Evolutionary conservation across 148 eudicot species (phyloP).

Genomic region (Persicaria tinctoria): DNA sequence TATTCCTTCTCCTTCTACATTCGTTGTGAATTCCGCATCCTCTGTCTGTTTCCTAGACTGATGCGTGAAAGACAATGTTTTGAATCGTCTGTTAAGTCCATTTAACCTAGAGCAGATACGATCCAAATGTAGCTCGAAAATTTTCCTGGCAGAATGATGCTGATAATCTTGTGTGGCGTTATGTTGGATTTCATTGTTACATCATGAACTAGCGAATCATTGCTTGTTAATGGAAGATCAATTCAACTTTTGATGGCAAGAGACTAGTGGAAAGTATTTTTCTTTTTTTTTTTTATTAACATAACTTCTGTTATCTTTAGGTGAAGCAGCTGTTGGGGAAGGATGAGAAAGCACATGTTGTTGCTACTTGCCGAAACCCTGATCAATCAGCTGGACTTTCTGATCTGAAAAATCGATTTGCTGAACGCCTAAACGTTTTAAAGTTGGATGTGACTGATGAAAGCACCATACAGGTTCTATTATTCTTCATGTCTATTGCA

Average conservation of each 20-base stretch:
- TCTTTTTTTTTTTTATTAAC: background rate
- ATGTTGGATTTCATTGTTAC: background rate
- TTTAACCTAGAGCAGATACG: background rate
- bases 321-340: slow-evolving; percentile 76
- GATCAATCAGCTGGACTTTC: slow-evolving; percentile 51
- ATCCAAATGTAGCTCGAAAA: background rate
- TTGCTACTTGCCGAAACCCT: slow-evolving; percentile 91
- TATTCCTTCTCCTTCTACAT: slow-evolving; percentile 5
- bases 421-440: slow-evolving; percentile 65
- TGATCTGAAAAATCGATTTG: slow-evolving; percentile 52
- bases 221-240: background rate
- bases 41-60: background rate
- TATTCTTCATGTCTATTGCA: background rate
- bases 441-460: slow-evolving; percentile 67
- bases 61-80: too few species aligned
- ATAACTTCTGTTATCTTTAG: slow-evolving; percentile 21
- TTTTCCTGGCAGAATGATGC: background rate
- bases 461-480: slow-evolving; percentile 63
- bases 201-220: background rate
- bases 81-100: background rate
- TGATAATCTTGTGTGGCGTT: background rate
- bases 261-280: background rate
- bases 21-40: background rate
- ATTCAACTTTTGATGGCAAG: background rate
- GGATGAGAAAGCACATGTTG: slow-evolving; percentile 53